Base-by-base conservation (phyloP, 2,329 filamentous ascomycete species). In the Fusarium buxicola region DNA sequence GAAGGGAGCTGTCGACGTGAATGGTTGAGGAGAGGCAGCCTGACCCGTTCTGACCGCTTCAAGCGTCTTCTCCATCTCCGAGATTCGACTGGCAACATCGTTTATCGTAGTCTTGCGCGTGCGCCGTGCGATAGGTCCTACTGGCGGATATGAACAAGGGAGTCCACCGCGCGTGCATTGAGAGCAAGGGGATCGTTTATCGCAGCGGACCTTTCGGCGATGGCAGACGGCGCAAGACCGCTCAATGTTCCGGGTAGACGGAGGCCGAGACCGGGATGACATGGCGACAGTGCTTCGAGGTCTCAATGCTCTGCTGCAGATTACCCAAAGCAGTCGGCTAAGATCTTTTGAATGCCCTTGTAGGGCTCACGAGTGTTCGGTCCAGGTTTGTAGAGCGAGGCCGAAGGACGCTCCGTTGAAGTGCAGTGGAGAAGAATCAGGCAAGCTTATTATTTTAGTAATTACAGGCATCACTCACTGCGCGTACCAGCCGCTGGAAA, bases 111-210 rank as follows among this genome's bases (percentile, higher is more conserved):
- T 69, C 45, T 73, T 73, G 28, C 65, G 70, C 2, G 60, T 56
- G 7, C 72, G 70, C 16, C 73, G 72, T 1, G 61, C 49, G 21
- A 65, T 56, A 11, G 66, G 68, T 1, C 69, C 69, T 6, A 51
- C 30, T 25, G 69, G 65, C 7, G 75, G 73, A 48, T 75, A 77
- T 11, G 64, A 57, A 35, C 75, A 77, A 8, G 68, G 53, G 24
- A 68, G 65, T 1, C 69, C 68, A 28, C 70, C 69, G 58, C 88
- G 84, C 30, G 82, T 81, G 71, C 89, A 92, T 71, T 91, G 91
- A 56, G 84, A 83, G 71, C 89, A 92, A 7, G 89, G 87, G 74
- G 88, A 83, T 58, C 83, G 80, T 76, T 91, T 92, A 77, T 92
- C 88, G 78, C 89, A 92, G 66, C 88, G 88, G 52, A 92, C 89